Conservation (phyloP, 2,329 filamentous ascomycete species). For the Fusarium sp. region DNA sequence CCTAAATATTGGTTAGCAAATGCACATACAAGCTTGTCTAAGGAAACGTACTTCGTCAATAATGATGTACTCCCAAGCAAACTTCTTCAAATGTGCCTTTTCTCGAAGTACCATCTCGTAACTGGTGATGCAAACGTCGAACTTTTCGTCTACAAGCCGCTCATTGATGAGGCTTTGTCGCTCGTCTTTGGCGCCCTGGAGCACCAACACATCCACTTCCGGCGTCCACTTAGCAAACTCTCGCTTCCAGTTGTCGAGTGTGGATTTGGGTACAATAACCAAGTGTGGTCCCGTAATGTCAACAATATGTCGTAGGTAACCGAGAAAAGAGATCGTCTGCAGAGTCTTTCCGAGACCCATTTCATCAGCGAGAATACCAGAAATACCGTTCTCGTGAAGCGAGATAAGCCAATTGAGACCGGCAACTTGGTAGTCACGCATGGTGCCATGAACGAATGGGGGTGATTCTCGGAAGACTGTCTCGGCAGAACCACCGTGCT, state of each 20-base stretch:
- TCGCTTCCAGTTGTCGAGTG: conserved; percentile 97
- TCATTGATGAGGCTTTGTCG: conserved; percentile 90
- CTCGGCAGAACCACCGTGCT: conserved; percentile 86
- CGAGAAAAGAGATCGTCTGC: conserved; percentile 96
- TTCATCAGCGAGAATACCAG: conserved; percentile 96
- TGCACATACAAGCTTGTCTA: background rate
- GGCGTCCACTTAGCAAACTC: conserved; percentile 96
- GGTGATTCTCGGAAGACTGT: conserved; percentile 96
- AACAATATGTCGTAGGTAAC: conserved; percentile 92
- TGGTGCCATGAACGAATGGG: conserved; percentile 86
- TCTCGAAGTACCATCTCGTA: conserved; percentile 99
- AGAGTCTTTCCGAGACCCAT: conserved; percentile 99
- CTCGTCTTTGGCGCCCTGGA: conserved; percentile 96
- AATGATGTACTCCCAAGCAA: conserved; percentile 99
- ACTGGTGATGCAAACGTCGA: conserved; percentile 97
- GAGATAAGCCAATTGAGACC: conserved; percentile 98
- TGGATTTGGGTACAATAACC: conserved; percentile 94
- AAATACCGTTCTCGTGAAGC: conserved; percentile 98
- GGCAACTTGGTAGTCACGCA: conserved; percentile 97
- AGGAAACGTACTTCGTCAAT: conserved; percentile 80
- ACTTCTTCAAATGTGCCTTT: conserved; percentile 95
- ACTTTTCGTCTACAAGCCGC: conserved; percentile 92
- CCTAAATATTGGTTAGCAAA: conserved; percentile 53
- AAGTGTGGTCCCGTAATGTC: conserved; percentile 93
- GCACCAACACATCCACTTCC: conserved; percentile 92